Evolutionary conservation across 345 rosid species (phyloP).

Genomic region (Sonneratia caseolaris): DNA sequence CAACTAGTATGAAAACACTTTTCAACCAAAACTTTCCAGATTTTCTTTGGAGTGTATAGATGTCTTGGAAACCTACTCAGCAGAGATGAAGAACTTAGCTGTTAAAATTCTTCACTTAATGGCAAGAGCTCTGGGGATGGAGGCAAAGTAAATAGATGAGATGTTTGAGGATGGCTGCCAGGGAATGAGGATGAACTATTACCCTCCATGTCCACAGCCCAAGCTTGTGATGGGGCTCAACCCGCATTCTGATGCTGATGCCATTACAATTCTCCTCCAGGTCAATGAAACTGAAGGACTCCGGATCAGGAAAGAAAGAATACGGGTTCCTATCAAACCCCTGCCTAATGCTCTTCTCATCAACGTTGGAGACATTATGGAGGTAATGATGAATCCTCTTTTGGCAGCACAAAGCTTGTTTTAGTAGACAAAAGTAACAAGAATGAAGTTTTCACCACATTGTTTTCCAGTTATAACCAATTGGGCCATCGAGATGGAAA

Average conservation of each 20-base stretch:
- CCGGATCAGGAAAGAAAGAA: slow-evolving; percentile 9
- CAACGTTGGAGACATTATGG: slow-evolving; percentile 12
- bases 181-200: slow-evolving; percentile 12
- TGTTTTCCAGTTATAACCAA: too few species aligned
- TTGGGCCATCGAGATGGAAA: too few species aligned
- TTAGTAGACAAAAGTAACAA: too few species aligned
- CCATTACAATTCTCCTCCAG: slow-evolving; percentile 14
- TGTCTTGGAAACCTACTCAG: slow-evolving; percentile 9
- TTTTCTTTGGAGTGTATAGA: slow-evolving; percentile 4
- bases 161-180: slow-evolving; percentile 11
- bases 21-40: background rate
- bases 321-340: slow-evolving; percentile 11
- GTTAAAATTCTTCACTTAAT: slow-evolving; percentile 11
- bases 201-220: slow-evolving; percentile 10
- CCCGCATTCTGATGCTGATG: slow-evolving; percentile 9
- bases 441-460: too few species aligned
- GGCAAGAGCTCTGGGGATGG: slow-evolving; percentile 11
- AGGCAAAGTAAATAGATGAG: slow-evolving; percentile 1
- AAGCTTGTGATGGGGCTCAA: slow-evolving; percentile 9
- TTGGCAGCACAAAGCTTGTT: background rate
- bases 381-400: slow-evolving; percentile 1
- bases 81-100: slow-evolving; percentile 6
- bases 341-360: slow-evolving; percentile 8
- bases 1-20: background rate
- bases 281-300: slow-evolving; percentile 16